A percentile compares a stretch with the other conserved stretches of the same genome.
These are phyloP conservation scores for Limonium bicolor DNA, from an alignment of 148 eudicot genomes.

Conservation along the genomic window DNA sequence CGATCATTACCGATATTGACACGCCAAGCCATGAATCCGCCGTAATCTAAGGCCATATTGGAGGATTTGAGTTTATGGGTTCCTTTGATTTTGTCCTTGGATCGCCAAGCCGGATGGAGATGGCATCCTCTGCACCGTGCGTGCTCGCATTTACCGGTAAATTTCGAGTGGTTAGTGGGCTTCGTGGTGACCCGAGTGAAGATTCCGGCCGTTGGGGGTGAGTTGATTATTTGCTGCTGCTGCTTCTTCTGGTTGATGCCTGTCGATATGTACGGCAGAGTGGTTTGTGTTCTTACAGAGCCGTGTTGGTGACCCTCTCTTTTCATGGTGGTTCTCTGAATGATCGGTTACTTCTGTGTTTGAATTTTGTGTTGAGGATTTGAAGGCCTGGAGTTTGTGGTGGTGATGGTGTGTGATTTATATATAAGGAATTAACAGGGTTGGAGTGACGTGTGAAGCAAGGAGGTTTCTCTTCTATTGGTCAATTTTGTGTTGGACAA, in stretches of 20 bases:
- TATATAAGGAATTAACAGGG: too few species aligned
- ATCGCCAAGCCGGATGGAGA: slow-evolving; percentile 27
- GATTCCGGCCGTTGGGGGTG: slow-evolving; percentile 44
- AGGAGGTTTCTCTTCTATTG: too few species aligned
- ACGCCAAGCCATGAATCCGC: slow-evolving; percentile 14
- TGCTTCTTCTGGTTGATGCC: slow-evolving; percentile 2
- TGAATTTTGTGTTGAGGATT: too few species aligned
- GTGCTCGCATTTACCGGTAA: slow-evolving; percentile 50
- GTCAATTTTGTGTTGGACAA: too few species aligned
- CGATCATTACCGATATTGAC: slow-evolving; percentile 1
- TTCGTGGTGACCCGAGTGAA: slow-evolving; percentile 42
- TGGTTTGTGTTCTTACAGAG: slow-evolving; percentile 32
- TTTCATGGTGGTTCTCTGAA: too few species aligned
- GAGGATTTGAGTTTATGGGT: slow-evolving; percentile 16
- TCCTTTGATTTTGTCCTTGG: slow-evolving; percentile 52
- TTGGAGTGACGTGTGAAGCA: too few species aligned
- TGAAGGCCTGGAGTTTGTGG: too few species aligned
- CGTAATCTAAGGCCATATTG: slow-evolving; percentile 8
- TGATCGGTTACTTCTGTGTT: too few species aligned
- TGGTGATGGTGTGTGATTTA: too few species aligned
- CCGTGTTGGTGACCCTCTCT: slow-evolving; percentile 67
- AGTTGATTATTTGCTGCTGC: slow-evolving; percentile 15
- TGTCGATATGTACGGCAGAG: slow-evolving; percentile 10
- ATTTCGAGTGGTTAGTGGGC: slow-evolving; percentile 80
- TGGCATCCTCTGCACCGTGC: slow-evolving; percentile 33